Evolutionary conservation across 176 grass and related monocot species (phyloP).

Genomic region (Sorghum bicolor): DNA sequence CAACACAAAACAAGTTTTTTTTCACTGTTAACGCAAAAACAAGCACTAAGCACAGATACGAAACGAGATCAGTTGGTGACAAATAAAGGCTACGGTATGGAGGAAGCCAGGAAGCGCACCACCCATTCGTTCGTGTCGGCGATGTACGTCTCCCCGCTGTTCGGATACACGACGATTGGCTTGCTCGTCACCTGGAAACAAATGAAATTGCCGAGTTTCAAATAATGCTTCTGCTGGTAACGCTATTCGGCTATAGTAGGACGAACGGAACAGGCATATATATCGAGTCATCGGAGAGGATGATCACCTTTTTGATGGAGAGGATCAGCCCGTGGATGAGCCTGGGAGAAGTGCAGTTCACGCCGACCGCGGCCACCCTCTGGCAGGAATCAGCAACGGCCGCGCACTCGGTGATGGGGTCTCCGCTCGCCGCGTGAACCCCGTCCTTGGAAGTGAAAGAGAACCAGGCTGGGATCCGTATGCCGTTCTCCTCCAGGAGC

Average conservation of each 20-base stretch:
- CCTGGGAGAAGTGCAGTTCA: constrained; percentile 32
- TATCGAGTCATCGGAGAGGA: not conserved
- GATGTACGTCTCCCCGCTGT: constrained; percentile 38
- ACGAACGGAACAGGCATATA: not conserved
- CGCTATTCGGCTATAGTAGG: not conserved
- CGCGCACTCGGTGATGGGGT: constrained; percentile 25
- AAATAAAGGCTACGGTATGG: not conserved
- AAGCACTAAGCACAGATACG: not conserved
- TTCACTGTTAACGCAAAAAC: not conserved
- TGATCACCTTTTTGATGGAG: constrained; percentile 1
- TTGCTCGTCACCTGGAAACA: constrained; percentile 26
- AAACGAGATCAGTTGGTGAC: not conserved
- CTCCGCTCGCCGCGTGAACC: constrained; percentile 22
- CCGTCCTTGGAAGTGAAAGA: constrained; percentile 35
- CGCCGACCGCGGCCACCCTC: constrained; percentile 29
- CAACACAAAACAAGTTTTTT: not conserved
- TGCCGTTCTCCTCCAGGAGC: constrained; percentile 34
- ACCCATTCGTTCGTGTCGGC: constrained; percentile 37
- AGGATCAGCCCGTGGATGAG: not conserved
- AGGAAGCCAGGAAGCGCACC: constrained; percentile 1
- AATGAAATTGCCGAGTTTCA: not conserved
- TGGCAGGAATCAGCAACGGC: constrained; percentile 14
- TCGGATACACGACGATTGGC: constrained; percentile 29
- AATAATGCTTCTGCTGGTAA: no score
- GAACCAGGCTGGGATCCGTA: constrained; percentile 35